These are phyloP conservation scores for Carex myosuroides DNA, from an alignment of 176 grass and related monocot species.

Conservation along the genomic window DNA sequence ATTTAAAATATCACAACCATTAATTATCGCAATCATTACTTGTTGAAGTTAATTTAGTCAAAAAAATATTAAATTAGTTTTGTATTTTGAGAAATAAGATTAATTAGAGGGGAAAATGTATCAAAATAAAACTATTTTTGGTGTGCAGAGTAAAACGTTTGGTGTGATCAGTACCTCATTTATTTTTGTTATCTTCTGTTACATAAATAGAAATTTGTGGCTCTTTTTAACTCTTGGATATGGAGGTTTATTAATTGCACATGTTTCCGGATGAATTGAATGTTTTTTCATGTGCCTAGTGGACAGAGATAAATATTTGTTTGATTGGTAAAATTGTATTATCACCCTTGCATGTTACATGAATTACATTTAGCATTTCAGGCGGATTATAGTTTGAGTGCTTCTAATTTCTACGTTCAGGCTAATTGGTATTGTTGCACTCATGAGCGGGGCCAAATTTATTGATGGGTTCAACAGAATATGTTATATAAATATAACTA, in stretches of 20 bases:
- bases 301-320: background rate
- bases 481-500: too few relatives aligned
- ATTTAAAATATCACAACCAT: too few relatives aligned
- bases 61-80: background rate
- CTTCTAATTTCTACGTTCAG: too few relatives aligned
- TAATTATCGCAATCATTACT: background rate
- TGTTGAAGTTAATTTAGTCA: background rate
- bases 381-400: too few relatives aligned
- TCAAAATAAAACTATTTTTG: background rate
- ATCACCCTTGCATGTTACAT: background rate
- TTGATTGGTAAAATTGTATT: background rate
- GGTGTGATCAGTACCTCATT: too few relatives aligned
- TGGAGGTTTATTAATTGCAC: background rate
- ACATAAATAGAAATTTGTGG: background rate
- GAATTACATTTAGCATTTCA: background rate
- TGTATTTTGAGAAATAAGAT: background rate
- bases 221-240: background rate
- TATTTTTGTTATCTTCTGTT: too few relatives aligned
- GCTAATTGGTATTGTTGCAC: too few relatives aligned
- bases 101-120: background rate
- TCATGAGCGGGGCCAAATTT: too few relatives aligned
- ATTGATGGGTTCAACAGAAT: too few relatives aligned
- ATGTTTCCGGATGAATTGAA: background rate
- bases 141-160: too few relatives aligned
- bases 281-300: background rate